Base-by-base conservation (phyloP, 2,329 filamentous ascomycete genomes). In the Hypoxylon sp. region DNA sequence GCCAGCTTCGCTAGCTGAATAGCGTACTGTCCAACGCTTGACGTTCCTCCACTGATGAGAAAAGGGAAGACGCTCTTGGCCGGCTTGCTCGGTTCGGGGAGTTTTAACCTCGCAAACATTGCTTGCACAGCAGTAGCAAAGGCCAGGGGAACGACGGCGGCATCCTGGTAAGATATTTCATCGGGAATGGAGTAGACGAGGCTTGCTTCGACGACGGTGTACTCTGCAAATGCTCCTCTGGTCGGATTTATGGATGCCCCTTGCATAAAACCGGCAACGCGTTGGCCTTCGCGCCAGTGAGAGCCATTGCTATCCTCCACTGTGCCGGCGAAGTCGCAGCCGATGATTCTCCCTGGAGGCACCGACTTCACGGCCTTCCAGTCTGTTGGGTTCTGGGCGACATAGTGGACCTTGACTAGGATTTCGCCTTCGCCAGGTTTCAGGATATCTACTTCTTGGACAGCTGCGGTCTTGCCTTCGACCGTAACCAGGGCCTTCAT, bases 121-220 rank as follows among this genome's bases (percentile, higher is more conserved):
- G 74, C 75, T 66, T 77, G 76, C 45, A 70, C 82, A 77, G 76
- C 86, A 78, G 63, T 87, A 71, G 60, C 84, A 78, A 67, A 85
- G 73, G 68, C 80, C 76, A 80, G 67, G 14, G 72, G 71, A 16
- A 76, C 27, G 25, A 70, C 73, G 16, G 74, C 73, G 2, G 74
- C 76, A 23, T 75, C 72, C 58, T 71, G 66, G 55, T 72, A 68
- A 9, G 73, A 71, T n/a, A 75, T 51, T 1, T 48, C 41, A 51
- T 76, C 74, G 1, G 75, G 75, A 45, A 78, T 70, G 2, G 69
- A 41, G 57, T 67, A 78, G 32, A 77, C 75, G 11, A 76, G 63
- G 23, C 71, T 72, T 11, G 66, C 61, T 52, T 74, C 75, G 21
- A 68, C 27, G 32, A 74, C 70, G 11, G 68, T 60, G 61, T 75